Percentiles rank a stretch among this genome's conserved stretches.
Evolutionary conservation across 1,284 basidiomycete species (phyloP).

Genomic region (Takashimella tepidaria): DNA sequence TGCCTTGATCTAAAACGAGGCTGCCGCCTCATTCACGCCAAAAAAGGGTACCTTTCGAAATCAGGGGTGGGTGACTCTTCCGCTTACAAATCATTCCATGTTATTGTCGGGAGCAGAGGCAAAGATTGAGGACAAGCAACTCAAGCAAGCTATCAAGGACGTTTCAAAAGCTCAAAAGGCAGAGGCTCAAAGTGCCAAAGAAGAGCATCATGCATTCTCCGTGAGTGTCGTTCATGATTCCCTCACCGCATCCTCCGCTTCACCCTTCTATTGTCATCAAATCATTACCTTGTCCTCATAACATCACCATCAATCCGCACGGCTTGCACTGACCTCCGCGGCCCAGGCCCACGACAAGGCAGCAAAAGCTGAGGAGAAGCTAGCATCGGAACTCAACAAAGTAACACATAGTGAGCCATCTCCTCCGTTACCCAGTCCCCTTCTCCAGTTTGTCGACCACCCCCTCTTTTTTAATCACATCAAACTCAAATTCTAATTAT

Average conservation of each 20-base stretch:
- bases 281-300: neutral
- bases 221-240: slow-evolving; percentile 12
- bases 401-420: slow-evolving; percentile 26
- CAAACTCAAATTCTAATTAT: neutral
- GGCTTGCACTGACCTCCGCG: slow-evolving; percentile 1
- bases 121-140: slow-evolving; percentile 23
- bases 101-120: slow-evolving; percentile 20
- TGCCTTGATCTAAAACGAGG: too few species aligned
- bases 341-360: slow-evolving; percentile 33
- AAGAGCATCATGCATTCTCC: slow-evolving; percentile 26
- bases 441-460: too few species aligned
- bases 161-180: slow-evolving; percentile 36
- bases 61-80: too few species aligned
- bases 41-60: too few species aligned
- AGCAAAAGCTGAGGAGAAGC: slow-evolving; percentile 33
- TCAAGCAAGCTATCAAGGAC: slow-evolving; percentile 37
- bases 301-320: too few species aligned
- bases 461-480: neutral
- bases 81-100: too few species aligned
- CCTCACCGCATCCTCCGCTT: neutral
- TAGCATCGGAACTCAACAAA: slow-evolving; percentile 29
- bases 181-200: slow-evolving; percentile 33
- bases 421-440: too few species aligned
- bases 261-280: neutral
- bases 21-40: too few species aligned